Conservation (phyloP, 441 rosid species). For the Adansonia grandidieri region DNA sequence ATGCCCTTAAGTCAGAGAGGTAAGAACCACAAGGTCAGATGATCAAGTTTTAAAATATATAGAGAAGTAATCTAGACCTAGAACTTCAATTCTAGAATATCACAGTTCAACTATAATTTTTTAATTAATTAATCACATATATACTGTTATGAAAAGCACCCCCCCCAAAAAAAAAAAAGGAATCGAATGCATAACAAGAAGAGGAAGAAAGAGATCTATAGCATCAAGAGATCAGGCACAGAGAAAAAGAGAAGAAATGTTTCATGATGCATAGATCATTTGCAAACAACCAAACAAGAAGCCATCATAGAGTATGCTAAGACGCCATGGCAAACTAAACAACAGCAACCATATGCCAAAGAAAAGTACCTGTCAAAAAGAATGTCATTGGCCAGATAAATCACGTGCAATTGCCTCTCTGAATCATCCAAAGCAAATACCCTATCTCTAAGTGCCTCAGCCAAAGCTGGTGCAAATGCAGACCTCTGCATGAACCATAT, state of each 20-base stretch:
- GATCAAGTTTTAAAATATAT: constrained; percentile 4
- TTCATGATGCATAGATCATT: constrained; percentile 14
- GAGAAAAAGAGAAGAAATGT: not conserved
- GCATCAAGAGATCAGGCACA: not conserved
- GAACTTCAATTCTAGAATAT: constrained; percentile 5
- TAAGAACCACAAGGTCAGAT: constrained; percentile 1
- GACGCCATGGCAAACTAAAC: constrained; percentile 1
- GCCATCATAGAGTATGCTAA: constrained; percentile 5
- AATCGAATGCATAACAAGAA: not conserved
- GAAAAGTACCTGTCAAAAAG: constrained; percentile 84
- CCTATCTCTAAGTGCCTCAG: constrained; percentile 88
- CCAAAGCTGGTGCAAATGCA: constrained; percentile 90
- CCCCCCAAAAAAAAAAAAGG: not conserved
- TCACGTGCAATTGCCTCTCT: constrained; percentile 89
- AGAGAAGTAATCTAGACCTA: constrained; percentile 2
- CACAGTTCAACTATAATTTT: not conserved
- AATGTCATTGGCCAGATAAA: constrained; percentile 94
- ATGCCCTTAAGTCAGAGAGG: not conserved
- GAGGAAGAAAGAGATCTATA: constrained; percentile 5
- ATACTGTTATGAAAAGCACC: too few species aligned
- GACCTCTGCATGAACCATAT: constrained; percentile 98
- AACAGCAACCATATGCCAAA: not conserved
- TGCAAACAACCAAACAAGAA: not conserved
- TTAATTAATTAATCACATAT: not conserved
- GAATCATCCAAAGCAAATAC: constrained; percentile 79